phyloP scores from a whole-genome alignment of 352 stramenopile genomes.

The Pythium brachiatum region DNA sequence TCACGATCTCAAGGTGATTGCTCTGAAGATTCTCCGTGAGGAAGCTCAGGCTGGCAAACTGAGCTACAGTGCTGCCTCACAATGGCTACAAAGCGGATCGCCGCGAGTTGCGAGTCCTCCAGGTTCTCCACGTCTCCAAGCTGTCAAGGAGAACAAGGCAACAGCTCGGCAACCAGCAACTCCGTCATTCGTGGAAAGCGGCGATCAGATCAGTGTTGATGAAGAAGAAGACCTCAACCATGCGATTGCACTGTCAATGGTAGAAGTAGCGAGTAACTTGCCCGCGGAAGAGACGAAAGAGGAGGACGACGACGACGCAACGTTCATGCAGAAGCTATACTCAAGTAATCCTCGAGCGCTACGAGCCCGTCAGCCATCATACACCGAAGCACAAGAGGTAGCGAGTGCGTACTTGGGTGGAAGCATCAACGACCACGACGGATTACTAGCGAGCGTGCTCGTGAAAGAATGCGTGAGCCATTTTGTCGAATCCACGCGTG shows the following conservation, averaged over 20 bases:
- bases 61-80: constrained; percentile 9
- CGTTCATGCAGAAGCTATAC: constrained; percentile 9
- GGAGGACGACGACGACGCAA: constrained; percentile 10
- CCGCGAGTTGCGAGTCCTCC: not conserved
- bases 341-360: constrained; percentile 12
- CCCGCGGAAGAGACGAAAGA: constrained; percentile 45
- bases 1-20: constrained; percentile 47
- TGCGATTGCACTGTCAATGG: constrained; percentile 45
- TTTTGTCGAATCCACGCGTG: constrained; percentile 77
- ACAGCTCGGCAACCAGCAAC: too few relatives aligned
- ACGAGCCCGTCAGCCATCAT: constrained; percentile 45
- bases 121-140: not conserved
- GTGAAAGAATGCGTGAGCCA: constrained; percentile 85
- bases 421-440: constrained; percentile 55
- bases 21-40: constrained; percentile 53
- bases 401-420: constrained; percentile 50
- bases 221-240: constrained; percentile 32
- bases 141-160: not conserved
- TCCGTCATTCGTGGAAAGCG: too few relatives aligned
- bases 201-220: constrained; percentile 7
- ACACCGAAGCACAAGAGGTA: constrained; percentile 62
- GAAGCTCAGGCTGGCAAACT: constrained; percentile 43
- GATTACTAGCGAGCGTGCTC: constrained; percentile 64
- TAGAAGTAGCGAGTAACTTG: constrained; percentile 18
- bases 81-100: constrained; percentile 12